Evolutionary conservation across 2,329 filamentous ascomycete species (phyloP), one percentile per base, ranked within the genome.

Genomic region (Sporothrix brunneoviolacea): DNA sequence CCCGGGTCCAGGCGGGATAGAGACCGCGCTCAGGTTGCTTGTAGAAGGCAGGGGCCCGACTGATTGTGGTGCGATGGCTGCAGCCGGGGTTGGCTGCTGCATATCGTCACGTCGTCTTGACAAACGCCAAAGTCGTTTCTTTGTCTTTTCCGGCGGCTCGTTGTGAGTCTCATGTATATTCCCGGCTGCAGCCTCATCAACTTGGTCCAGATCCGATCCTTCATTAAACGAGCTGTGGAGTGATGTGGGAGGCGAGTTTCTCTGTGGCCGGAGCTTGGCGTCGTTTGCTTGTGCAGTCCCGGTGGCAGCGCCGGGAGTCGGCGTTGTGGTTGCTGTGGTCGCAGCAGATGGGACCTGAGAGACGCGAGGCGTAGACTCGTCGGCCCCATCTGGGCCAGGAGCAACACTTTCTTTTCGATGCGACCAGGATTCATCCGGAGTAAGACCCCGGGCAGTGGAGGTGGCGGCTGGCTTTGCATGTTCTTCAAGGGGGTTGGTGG

Each of bases 201-300:
- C 66, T 54, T 86, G 82, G 55, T 95, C 90, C 27, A 83, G 64
- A 62, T 95, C 90, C 0, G 89, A 95, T 19, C 84, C 81, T 57
- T 94, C 90, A 21, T 91, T 93, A 56, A 82, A 80, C 0, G 78
- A 82, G 24, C 88, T 91, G 58, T 87, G 82, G 52, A 90, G 74
- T 0, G 90, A 95, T 3, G 83, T 80, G 1, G 86, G 80, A 0
- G 88, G 88, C 1, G 89, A 95, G 53, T 77, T 76, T 24, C 43
- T 47, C 55, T 82, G 81, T 0, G 83, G 81, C 57, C 80, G 83
- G 28, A 91, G 64, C 0, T 77, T 48, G 4, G 33, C 9, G 3
- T 47, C 50, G 12, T 27, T 9, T 28, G 44, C 28, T 6, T 19
- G 18, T 21, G 15, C 38, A 15, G 30, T 10, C 6, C 24, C 16